Evolutionary conservation across 805 yeast species (phyloP), one percentile per base, ranked within the genome.

Genomic region (Kazachstania taianensis): DNA sequence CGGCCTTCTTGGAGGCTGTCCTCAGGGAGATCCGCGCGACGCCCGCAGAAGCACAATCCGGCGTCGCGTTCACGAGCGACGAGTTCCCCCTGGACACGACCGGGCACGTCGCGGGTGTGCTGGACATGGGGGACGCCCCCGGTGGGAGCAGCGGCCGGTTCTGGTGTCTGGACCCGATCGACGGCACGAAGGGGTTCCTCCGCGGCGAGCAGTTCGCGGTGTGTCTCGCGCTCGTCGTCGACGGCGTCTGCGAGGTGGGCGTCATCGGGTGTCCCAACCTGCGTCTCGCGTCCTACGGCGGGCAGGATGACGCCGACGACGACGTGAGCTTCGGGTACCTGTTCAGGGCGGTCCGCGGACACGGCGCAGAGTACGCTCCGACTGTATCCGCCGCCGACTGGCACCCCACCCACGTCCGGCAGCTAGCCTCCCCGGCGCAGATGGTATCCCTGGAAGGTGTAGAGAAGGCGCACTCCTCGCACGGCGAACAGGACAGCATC

Each of bases 151-250:
- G 59, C 25, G 94, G 94, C 17, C 68, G 98, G 42, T 76, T 84
- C 55, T 92, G 99, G 99, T 94, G 96, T 1, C 64, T 92, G 51
- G 99, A 92, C 53, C 99, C 99, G 27, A 87, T 92, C 42, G 99
- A 92, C 54, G 99, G 99, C 6, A 92, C 99, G 15, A 92, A 79
- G 57, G 99, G 99, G 0, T 92, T 92, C 55, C 64, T 92, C 37
- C 70, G 99, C 53, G 94, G 95, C 32, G 96, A 87, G 45, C 99
- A 92, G 55, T 92, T 85, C 59, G 96, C 98, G 2, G 94, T 92
- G 1, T 92, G 99, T 55, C 65, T 92, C 30, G 96, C 94, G 0
- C 63, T 92, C 45, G 78, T 92, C 32, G 94, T 77, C 20, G 81
- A 87, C 51, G 94, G 95, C 10, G 66, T 73, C 33, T 94, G 85